These are phyloP conservation scores for Inga leiocalycina DNA, from an alignment of 306 rosid genomes.

Conservation along the genomic window DNA sequence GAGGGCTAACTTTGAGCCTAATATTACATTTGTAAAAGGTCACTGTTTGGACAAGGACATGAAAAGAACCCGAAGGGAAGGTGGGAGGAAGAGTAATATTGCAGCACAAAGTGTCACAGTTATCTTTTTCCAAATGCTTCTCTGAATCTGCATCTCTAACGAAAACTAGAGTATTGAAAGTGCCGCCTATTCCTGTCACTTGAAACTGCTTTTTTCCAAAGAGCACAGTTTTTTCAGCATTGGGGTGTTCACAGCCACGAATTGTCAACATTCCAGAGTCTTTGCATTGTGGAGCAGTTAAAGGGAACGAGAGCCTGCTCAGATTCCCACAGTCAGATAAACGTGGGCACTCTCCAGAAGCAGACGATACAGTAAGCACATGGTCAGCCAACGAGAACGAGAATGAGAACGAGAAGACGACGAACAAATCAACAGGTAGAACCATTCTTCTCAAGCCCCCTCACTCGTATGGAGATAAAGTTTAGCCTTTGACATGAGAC, in stretches of 20 bases:
- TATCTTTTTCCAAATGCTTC: neutral
- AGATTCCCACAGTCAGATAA: slow-evolving; percentile 39
- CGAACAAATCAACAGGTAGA: neutral
- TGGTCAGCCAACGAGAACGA: neutral
- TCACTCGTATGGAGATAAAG: neutral
- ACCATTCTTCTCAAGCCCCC: neutral
- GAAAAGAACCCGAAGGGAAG: slow-evolving; percentile 13
- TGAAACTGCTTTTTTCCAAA: slow-evolving; percentile 11
- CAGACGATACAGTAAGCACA: neutral
- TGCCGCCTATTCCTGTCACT: neutral
- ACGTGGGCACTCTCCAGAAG: neutral
- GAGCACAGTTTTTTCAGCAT: neutral
- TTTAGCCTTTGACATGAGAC: neutral
- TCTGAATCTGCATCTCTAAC: neutral
- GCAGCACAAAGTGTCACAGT: neutral
- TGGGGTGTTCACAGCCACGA: slow-evolving; percentile 23
- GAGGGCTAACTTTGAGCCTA: too few relatives aligned
- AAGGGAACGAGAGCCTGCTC: slow-evolving; percentile 13
- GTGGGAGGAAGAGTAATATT: slow-evolving; percentile 19
- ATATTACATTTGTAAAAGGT: too few relatives aligned
- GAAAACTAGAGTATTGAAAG: neutral
- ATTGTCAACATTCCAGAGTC: slow-evolving; percentile 36
- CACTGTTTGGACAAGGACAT: neutral
- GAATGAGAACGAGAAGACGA: too few relatives aligned
- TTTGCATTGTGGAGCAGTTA: neutral